Base-by-base conservation (phyloP, 139 green algal species). In the Chlamydomonas incerta region DNA sequence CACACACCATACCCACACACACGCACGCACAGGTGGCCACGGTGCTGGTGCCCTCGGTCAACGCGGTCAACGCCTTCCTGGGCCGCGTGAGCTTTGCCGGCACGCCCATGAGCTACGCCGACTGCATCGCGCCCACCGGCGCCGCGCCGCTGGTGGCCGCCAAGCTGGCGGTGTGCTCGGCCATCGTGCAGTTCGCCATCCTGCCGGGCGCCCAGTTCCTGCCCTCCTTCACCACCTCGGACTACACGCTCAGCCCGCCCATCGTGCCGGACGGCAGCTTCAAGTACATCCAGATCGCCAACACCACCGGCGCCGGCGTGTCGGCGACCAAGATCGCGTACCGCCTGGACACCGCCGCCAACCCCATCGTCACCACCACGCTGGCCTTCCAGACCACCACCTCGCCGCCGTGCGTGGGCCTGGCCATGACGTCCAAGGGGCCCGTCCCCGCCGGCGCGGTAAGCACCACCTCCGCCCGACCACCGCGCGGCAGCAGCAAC, bases 361-460 rank as follows among this genome's bases (percentile, higher is more conserved):
- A 8, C 46, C 71, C 71, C 10, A 3, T 26, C 1, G n/a, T 24
- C 71, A 5, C 24, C 41, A 18, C 14, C 35, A 31, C 34, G 28
- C 55, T 81, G 1, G 17, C 8, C 26, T 81, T 81, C 55, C 55
- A 63, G 55, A 23, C 18, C 55, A 23, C 10, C 55, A 26, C 24
- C 24, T 9, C 23, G 2, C 23, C 10, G 24, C 24, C 24, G 1
- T 33, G 24, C 60, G 24, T 35, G 1, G 75, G 60, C 75, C 0
- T 35, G 1, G 28, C 62, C 0, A 28, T 0, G 9, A 50, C 10
- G 33, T 46, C 15, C 37, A 60, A 62, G 35, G 75, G 75, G 11
- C 75, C 75, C 10, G 15, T 62, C 60, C 75, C 75, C 47, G 75
- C 55, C 9, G 60, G 60, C 75, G 69, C 72, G 69, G 75, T 83